Evolutionary conservation across 2,329 filamentous ascomycete species (phyloP).

Genomic region (Apiospora pterosperma): DNA sequence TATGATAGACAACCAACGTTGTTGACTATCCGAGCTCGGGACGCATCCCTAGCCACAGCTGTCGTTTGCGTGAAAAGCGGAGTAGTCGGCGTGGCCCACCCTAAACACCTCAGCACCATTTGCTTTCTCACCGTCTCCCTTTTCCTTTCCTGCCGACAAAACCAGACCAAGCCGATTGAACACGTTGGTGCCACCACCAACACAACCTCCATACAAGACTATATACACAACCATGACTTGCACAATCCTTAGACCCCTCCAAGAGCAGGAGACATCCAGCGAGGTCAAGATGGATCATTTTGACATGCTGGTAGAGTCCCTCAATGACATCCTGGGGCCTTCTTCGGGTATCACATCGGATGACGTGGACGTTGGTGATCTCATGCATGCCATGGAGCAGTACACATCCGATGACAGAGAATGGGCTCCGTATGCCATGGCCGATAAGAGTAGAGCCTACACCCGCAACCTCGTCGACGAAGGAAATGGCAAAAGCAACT

Average conservation of each 20-base stretch:
- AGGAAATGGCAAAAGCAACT: slow-evolving; percentile 67
- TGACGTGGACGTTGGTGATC: slow-evolving; percentile 71
- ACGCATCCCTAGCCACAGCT: background rate
- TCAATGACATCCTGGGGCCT: slow-evolving; percentile 73
- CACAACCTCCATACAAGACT: background rate
- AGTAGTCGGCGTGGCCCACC: background rate
- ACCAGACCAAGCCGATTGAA: background rate
- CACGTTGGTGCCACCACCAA: background rate
- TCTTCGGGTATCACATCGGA: slow-evolving; percentile 79
- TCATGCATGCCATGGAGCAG: slow-evolving; percentile 69
- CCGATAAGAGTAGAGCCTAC: slow-evolving; percentile 68
- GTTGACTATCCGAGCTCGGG: background rate
- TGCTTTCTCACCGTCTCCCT: background rate
- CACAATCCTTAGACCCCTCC: background rate
- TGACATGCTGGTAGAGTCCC: slow-evolving; percentile 66
- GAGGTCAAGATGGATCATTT: slow-evolving; percentile 47
- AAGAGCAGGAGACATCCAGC: background rate
- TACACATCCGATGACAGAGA: slow-evolving; percentile 68
- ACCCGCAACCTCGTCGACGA: slow-evolving; percentile 88
- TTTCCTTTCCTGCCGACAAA: background rate
- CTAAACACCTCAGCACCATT: background rate
- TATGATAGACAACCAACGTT: background rate
- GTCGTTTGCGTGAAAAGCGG: background rate
- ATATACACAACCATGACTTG: background rate
- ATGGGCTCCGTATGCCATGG: slow-evolving; percentile 74